Evolutionary conservation across 345 rosid species (phyloP).

Genomic region (Mercurialis annua): DNA sequence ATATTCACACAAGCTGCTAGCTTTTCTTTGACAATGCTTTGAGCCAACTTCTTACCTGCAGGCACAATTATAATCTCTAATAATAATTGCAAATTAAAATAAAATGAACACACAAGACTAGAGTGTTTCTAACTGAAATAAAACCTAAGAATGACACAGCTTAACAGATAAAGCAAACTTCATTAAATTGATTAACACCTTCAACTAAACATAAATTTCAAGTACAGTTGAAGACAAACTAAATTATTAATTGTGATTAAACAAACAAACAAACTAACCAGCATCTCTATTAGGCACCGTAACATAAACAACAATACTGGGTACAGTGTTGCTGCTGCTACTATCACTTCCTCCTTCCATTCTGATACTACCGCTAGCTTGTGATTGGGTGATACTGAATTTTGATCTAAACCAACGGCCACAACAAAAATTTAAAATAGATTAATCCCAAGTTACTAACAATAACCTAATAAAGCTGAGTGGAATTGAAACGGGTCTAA

Average conservation of each 20-base stretch:
- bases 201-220: background rate
- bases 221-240: background rate
- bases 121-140: background rate
- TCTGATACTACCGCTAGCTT: conserved; percentile 27
- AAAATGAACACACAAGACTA: no score
- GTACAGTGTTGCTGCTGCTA: conserved; percentile 48
- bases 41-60: conserved; percentile 87
- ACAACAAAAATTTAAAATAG: background rate
- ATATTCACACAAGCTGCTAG: conserved; percentile 93
- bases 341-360: no score
- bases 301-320: conserved; percentile 79
- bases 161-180: background rate
- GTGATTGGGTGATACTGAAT: conserved; percentile 34
- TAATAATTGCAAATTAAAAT: background rate
- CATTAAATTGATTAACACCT: background rate
- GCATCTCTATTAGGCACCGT: conserved; percentile 88
- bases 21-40: conserved; percentile 70
- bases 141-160: no score
- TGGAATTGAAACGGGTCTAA: background rate
- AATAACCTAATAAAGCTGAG: background rate
- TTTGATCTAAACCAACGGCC: conserved; percentile 44
- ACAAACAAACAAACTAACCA: conserved; percentile 35
- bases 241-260: background rate
- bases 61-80: background rate
- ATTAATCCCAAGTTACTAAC: background rate